Base-by-base conservation (phyloP, 1,284 basidiomycete genomes). In the Serendipita sp. region DNA sequence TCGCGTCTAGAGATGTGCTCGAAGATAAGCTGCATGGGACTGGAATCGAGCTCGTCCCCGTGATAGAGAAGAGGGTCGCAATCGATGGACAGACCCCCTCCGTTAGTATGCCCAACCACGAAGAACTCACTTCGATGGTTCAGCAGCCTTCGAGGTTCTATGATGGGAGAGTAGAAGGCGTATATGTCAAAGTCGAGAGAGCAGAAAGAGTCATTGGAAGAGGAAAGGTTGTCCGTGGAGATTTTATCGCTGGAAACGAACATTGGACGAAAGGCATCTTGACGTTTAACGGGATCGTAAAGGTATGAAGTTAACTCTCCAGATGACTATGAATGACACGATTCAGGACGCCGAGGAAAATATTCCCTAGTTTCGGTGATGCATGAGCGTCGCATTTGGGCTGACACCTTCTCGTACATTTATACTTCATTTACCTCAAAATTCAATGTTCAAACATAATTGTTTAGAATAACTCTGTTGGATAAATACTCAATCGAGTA, bases 221-320 rank as follows among this genome's bases (percentile, higher is more conserved):
- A 61, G 78, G 78, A 3, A 84, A 84, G 70, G 76, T 83, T 2
- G 82, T 85, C n/a, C 72, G 82, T 17, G 73, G 75, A 3, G 82
- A 84, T 69, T 84, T 84, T 66, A 82, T 84, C 66, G 74, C 80
- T 60, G 82, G 82, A 2, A 82, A 84, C 68, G 79, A 83, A 65
- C 82, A 84, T 67, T 84, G 83, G 83, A 75, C 76, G 3, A 76
- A 72, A 67, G 79, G 76, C 0, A 72, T 70, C 30, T 50, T 82
- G 6, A 69, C 70, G 38, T 68, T 76, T 10, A 84, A 84, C 70
- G 72, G 72, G 15, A 60, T 61, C 42, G 69, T 68, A 5, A 12
- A 38, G 35, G 35, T 38, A 38, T 38, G 35, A 13, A 74, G 67
- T 63, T 79, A 12, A 38, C 35, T 38, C 5, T 38, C 35, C 35